Percentiles rank a stretch among this genome's conserved stretches.
Evolutionary conservation across 1,284 basidiomycete genomes (phyloP).

Genomic region (Volvariella surrecta): DNA sequence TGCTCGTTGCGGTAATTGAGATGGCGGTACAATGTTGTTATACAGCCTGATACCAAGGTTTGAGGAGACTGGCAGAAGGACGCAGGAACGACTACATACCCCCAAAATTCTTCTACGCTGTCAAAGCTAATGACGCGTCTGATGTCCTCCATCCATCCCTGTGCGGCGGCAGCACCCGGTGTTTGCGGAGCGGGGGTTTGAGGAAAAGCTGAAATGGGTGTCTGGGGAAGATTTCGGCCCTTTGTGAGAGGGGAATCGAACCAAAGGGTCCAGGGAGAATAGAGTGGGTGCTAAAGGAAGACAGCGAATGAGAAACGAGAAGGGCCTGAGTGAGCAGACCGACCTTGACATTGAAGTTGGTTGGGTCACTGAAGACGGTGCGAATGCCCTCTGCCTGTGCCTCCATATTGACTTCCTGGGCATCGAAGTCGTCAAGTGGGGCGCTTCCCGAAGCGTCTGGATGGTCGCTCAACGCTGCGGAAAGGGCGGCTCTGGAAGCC

Average conservation of each 20-base stretch:
- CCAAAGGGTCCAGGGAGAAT: constrained; percentile 94
- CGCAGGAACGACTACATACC: constrained; percentile 38
- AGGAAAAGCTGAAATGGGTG: constrained; percentile 71
- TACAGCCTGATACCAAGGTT: constrained; percentile 55
- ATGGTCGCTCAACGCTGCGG: constrained; percentile 56
- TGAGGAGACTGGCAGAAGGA: constrained; percentile 9
- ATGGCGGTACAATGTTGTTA: constrained; percentile 98
- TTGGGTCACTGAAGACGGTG: constrained; percentile 87
- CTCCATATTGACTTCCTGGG: constrained; percentile 75
- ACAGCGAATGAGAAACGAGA: constrained; percentile 9
- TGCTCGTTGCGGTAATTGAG: constrained; percentile 87
- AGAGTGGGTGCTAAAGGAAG: constrained; percentile 72
- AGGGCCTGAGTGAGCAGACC: constrained; percentile 12
- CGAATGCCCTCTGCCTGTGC: constrained; percentile 75
- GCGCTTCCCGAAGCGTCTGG: constrained; percentile 28
- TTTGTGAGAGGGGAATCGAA: constrained; percentile 92
- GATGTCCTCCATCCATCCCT: constrained; percentile 97
- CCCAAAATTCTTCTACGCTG: constrained; percentile 97
- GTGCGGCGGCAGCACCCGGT: constrained; percentile 58
- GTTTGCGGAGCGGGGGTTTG: constrained; percentile 64
- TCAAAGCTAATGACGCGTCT: constrained; percentile 91
- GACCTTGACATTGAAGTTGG: constrained; percentile 89
- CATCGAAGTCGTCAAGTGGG: constrained; percentile 60
- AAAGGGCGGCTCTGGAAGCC: constrained; percentile 68
- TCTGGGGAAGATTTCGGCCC: constrained; percentile 80